These are phyloP conservation scores for Kalmusia sp. DNA, from an alignment of 2,329 filamentous ascomycete species.

Conservation along the genomic window DNA sequence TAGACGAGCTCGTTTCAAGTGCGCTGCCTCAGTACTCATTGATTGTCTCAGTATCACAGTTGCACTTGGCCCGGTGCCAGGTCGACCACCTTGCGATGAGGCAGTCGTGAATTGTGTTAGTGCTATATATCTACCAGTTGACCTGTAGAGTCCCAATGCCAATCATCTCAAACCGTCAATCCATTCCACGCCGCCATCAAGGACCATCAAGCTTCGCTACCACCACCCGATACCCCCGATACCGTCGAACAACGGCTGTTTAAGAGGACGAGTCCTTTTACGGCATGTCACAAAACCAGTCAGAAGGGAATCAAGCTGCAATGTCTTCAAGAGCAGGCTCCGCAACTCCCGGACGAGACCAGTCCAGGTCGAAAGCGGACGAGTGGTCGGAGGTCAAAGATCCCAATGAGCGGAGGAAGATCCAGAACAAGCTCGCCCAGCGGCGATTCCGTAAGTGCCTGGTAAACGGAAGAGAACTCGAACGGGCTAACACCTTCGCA, in stretches of 20 bases:
- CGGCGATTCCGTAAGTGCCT: constrained; percentile 72
- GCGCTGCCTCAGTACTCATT: constrained; percentile 19
- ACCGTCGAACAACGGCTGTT: not conserved
- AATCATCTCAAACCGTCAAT: constrained; percentile 6
- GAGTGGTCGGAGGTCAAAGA: constrained; percentile 76
- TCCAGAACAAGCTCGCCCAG: constrained; percentile 79
- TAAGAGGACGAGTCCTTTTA: not conserved
- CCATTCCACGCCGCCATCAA: not conserved
- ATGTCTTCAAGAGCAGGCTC: constrained; percentile 21
- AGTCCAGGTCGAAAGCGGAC: constrained; percentile 47
- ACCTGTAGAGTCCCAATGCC: constrained; percentile 12
- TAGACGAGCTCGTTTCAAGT: constrained; percentile 16
- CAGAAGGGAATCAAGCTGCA: constrained; percentile 21
- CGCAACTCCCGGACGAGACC: constrained; percentile 22
- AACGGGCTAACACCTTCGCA: constrained; percentile 40
- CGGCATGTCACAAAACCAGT: constrained; percentile 33
- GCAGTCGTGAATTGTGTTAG: constrained; percentile 14
- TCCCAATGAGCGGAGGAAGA: constrained; percentile 73
- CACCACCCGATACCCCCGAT: not conserved
- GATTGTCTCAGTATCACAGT: constrained; percentile 15
- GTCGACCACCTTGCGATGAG: constrained; percentile 23
- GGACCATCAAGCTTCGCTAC: not conserved
- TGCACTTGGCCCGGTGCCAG: constrained; percentile 32
- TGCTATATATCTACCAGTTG: constrained; percentile 12
- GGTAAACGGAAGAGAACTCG: not conserved